A percentile compares a stretch with the other conserved stretches of the same genome.
Evolutionary conservation across 345 rosid genomes (phyloP).

Genomic region (Orychophragmus violaceus): DNA sequence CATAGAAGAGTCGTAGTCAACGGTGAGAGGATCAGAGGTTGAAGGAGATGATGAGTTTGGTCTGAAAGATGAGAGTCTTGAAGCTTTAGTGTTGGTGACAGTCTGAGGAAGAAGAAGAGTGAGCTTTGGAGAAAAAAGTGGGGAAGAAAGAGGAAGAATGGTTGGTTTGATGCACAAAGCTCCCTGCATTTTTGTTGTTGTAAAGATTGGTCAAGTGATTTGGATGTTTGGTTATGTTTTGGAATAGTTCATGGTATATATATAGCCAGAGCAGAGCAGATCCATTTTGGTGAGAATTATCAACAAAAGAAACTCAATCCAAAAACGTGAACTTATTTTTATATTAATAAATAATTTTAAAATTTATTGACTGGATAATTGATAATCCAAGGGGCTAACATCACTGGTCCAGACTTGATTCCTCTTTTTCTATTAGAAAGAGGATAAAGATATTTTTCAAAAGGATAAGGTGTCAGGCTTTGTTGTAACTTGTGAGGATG

Average conservation of each 20-base stretch:
- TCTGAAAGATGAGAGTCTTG: constrained; percentile 19
- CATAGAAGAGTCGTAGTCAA: constrained; percentile 52
- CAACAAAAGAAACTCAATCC: no score
- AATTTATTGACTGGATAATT: background rate
- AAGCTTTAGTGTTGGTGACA: constrained; percentile 2
- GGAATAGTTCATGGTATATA: background rate
- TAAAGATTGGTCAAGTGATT: background rate
- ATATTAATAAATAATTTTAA: background rate
- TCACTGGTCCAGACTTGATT: background rate
- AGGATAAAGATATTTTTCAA: constrained; percentile 7
- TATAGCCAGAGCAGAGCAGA: constrained; percentile 4
- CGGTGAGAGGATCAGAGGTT: constrained; percentile 32
- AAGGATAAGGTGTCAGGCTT: constrained; percentile 16
- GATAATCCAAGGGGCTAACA: background rate
- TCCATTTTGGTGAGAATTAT: no score
- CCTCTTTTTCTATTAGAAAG: background rate
- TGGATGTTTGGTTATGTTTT: constrained; percentile 9
- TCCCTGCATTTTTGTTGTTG: constrained; percentile 7
- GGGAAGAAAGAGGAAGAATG: constrained; percentile 11
- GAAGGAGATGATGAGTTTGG: constrained; percentile 25
- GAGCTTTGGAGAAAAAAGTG: constrained; percentile 11
- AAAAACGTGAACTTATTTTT: no score
- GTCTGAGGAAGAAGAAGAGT: constrained; percentile 14
- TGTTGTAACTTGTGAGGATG: constrained; percentile 8
- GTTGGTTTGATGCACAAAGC: constrained; percentile 26